A percentile compares a stretch with the other conserved stretches of the same genome.
Evolutionary conservation across 305 asterid species (phyloP).

Genomic region (Solanum hybrid): DNA sequence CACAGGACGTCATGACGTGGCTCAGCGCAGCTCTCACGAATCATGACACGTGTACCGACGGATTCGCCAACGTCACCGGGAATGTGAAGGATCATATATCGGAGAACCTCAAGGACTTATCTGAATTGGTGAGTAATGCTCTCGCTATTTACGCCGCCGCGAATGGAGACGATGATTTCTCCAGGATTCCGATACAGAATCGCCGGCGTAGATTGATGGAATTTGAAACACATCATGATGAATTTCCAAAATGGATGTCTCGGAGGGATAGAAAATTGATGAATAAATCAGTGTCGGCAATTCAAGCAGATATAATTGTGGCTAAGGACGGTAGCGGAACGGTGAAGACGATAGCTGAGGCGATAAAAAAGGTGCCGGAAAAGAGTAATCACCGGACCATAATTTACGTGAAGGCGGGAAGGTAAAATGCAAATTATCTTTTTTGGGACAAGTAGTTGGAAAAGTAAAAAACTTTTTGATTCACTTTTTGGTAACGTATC

Average conservation of each 20-base stretch:
- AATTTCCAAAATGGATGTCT: constrained; percentile 67
- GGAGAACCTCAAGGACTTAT: constrained; percentile 52
- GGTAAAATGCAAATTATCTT: constrained; percentile 23
- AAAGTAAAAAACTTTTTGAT: neutral
- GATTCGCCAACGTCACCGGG: constrained; percentile 48
- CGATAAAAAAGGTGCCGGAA: constrained; percentile 87
- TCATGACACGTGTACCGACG: constrained; percentile 88
- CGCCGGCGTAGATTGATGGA: constrained; percentile 50
- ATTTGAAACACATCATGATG: constrained; percentile 13
- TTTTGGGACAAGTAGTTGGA: constrained; percentile 15
- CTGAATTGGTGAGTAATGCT: constrained; percentile 83
- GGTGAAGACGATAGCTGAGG: constrained; percentile 67
- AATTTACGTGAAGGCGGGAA: constrained; percentile 96
- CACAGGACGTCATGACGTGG: constrained; percentile 85
- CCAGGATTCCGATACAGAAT: constrained; percentile 73
- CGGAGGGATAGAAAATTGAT: constrained; percentile 52
- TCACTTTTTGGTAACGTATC: constrained; percentile 4
- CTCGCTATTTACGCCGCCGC: constrained; percentile 73
- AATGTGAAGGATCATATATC: constrained; percentile 46
- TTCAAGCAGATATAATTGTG: constrained; percentile 60
- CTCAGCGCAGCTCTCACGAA: constrained; percentile 86
- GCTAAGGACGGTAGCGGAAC: constrained; percentile 80
- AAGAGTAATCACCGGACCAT: constrained; percentile 46
- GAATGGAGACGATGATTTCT: constrained; percentile 42
- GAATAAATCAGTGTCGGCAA: constrained; percentile 35